Percentiles rank a stretch among this genome's conserved stretches.
Evolutionary conservation across 106 monocot species (phyloP).

Genomic region (Vanilla planifolia): DNA sequence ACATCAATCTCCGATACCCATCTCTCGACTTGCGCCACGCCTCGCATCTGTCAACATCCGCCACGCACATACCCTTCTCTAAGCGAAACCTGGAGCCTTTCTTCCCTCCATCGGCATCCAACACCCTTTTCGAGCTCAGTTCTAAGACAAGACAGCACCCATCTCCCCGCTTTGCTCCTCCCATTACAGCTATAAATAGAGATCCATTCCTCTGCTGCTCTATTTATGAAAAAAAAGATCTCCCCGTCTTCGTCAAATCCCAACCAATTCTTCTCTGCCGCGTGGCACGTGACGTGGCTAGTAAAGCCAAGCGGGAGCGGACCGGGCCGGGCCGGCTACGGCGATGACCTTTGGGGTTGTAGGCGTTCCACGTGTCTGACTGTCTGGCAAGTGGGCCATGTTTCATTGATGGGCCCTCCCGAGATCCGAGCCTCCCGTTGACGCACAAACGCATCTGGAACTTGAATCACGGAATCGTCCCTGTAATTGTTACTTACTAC

Average conservation of each 20-base stretch:
- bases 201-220: background rate
- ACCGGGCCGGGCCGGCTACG: background rate
- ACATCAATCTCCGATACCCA: too few species aligned
- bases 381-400: background rate
- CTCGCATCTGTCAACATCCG: background rate
- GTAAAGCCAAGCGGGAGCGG: background rate
- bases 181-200: background rate
- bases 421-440: conserved; percentile 4
- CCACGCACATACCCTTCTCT: background rate
- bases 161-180: background rate
- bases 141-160: background rate
- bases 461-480: background rate
- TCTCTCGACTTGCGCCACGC: too few species aligned
- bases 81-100: conserved; percentile 1
- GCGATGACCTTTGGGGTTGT: too few species aligned
- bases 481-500: too few species aligned
- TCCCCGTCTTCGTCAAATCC: background rate
- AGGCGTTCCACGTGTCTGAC: background rate
- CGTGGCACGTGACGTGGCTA: background rate
- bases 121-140: background rate
- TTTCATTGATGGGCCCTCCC: conserved; percentile 2
- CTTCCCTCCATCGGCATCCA: background rate
- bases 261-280: background rate
- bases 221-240: too few species aligned
- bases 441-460: background rate